These are phyloP conservation scores for Solanum lignicaule DNA, from an alignment of 257 asterid species.

Conservation along the genomic window DNA sequence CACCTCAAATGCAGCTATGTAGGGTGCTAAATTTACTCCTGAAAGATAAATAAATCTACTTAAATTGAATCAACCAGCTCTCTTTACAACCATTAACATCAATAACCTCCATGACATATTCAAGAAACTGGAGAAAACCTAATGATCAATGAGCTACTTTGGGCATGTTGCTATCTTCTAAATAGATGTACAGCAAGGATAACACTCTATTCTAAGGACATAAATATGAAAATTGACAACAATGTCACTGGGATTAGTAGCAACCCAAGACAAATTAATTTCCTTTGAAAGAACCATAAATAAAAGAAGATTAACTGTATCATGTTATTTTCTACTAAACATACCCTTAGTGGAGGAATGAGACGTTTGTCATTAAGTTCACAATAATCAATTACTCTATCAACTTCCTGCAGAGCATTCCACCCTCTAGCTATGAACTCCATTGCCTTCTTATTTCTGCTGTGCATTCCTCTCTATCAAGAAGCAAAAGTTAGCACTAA, in stretches of 20 bases:
- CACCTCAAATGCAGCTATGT: neutral
- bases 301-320: neutral
- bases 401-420: constrained; percentile 86
- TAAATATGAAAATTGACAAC: neutral
- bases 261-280: neutral
- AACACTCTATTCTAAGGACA: neutral
- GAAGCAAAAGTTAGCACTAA: neutral
- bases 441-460: constrained; percentile 78
- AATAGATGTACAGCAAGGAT: neutral
- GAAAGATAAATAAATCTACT: neutral
- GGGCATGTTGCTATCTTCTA: neutral
- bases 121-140: neutral
- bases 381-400: constrained; percentile 80
- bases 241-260: neutral
- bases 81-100: neutral
- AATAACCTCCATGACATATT: neutral
- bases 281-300: neutral
- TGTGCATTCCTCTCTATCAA: constrained; percentile 66
- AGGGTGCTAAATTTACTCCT: neutral
- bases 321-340: neutral
- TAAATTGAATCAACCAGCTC: neutral
- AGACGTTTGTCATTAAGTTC: constrained; percentile 77
- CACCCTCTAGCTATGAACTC: constrained; percentile 84
- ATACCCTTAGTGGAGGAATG: constrained; percentile 65
- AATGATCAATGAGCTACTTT: neutral